Evolutionary conservation across 352 stramenopile species (phyloP).

Genomic region (Globisporangium nunn): DNA sequence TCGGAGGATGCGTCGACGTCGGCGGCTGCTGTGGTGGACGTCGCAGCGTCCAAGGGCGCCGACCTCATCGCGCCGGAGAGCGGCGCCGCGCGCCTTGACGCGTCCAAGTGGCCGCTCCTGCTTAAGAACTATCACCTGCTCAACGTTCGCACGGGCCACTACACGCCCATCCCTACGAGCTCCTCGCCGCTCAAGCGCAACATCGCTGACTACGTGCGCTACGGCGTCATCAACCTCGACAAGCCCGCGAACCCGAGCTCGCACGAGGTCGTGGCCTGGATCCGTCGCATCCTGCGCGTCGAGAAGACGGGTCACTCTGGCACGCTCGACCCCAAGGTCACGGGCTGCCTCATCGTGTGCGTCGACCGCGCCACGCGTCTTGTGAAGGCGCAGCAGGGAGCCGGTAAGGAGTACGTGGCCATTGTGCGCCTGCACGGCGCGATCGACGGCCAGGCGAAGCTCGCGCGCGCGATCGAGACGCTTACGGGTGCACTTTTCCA

Average conservation of each 20-base stretch:
- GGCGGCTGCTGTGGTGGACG: constrained; percentile 1
- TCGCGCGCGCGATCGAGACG: constrained; percentile 96
- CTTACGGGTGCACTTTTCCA: constrained; percentile 99
- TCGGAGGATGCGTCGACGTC: constrained; percentile 31
- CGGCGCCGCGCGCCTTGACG: constrained; percentile 91
- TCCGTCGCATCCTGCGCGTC: constrained; percentile 99
- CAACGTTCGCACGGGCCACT: constrained; percentile 98
- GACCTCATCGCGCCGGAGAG: constrained; percentile 78
- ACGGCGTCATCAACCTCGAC: constrained; percentile 99
- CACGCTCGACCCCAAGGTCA: constrained; percentile 99
- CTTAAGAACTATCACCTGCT: constrained; percentile 99
- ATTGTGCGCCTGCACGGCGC: constrained; percentile 97
- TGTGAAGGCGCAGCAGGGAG: constrained; percentile 89
- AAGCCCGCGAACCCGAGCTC: constrained; percentile 99
- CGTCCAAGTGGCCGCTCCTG: constrained; percentile 97
- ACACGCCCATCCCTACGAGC: constrained; percentile 97
- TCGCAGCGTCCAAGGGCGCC: constrained; percentile 16
- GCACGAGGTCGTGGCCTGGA: constrained; percentile 99
- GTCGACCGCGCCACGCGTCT: constrained; percentile 96
- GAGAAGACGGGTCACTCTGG: constrained; percentile 99
- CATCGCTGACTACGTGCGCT: constrained; percentile 97
- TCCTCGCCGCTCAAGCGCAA: constrained; percentile 95
- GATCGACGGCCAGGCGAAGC: constrained; percentile 88
- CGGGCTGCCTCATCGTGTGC: constrained; percentile 99
- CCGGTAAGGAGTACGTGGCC: constrained; percentile 99